Base-by-base conservation (phyloP, 164 flowering plant species). In the Pachysandra terminalis region DNA sequence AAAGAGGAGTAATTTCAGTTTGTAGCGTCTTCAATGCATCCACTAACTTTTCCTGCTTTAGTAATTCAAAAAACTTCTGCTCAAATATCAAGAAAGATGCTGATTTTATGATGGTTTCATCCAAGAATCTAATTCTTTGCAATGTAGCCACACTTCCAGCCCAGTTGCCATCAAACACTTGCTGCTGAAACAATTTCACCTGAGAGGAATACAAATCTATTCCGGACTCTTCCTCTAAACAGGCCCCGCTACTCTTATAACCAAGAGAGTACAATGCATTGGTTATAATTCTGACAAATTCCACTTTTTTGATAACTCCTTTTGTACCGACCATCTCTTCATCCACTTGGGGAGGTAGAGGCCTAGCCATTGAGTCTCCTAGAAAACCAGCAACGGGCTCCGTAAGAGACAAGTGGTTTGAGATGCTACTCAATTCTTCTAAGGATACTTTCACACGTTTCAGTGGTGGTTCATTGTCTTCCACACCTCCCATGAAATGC, bases 401-500 rank as follows among this genome's bases (percentile, higher is more conserved):
- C 28, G 71, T 65, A 62, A 63, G 59, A 77, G 83, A 75, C 55
- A 61, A 72, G 68, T 80, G 76, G 79, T 80, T 77, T 0, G 83
- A 79, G 40, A 79, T 69, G 68, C 82, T 77, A 59, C 63, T 73
- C 72, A 74, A 63, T 56, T 75, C 79, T 73, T 67, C 79, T 55
- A 82, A 75, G 49, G 92, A 76, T 27, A 79, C 70, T 83, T 89
- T 93, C 74, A 82, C 74, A 60, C 96, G 96, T 78, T 93, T 93
- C 55, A 80, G 76, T 60, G 91, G 88, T 80, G 94, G 97, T 83
- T 87, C 92, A 78, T 77, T 81, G 67, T 89, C 94, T 75, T 85
- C 96, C 76, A 81, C 79, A 83, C 85, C 93, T 88, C 96, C 96
- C 98, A 93, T 93, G 93, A 91, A 91, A 89, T 83, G 88, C 76